Base-by-base conservation (phyloP, 148 eudicot species). In the Vaccinium myrtillus region DNA sequence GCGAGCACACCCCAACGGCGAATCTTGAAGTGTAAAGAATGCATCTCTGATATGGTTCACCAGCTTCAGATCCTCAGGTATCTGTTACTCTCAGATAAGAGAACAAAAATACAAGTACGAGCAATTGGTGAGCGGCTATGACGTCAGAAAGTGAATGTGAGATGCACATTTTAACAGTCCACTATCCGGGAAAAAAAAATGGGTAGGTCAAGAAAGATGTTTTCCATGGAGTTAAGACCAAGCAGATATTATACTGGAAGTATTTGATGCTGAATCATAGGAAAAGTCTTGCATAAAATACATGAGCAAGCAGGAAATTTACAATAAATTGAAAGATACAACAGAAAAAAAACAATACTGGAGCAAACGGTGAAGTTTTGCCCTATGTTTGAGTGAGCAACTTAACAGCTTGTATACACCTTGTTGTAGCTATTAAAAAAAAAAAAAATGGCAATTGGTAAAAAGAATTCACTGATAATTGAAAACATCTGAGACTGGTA, bases 21-120 rank as follows among this genome's bases (percentile, higher is more conserved):
- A 86, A 85, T 87, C 92, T 85, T 90, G 94, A 65, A 89, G 85
- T 32, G 90, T 79, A 56, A 88, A 88, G 86, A 96, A 92, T 65
- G 84, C 48, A 79, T 90, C 87, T 87, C 88, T 91, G 79, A 96
- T 86, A 84, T 86, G 94, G 78, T 83, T 88, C 86, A 96, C 88
- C 84, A 92, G 82, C 89, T 90, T 90, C 87, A 88, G 59, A 78
- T 91, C 94, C 89, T 96, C 97, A n/a, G 89, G 77, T 58, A 92
- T 87, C 93, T 92, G 87, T 54, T 70, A 36, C 48, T 18, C 70
- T 48, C 49, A 39, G 70, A 84, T 63, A 77, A 78, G 65, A 14
- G 43, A 83, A 27, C 16, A 55, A 79, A 15, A 79, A 79, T 10
- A n/a, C 73, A 48, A 36, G 39, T 36, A 36, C 25, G 51, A 30